A percentile compares a stretch with the other conserved stretches of the same genome.
Evolutionary conservation across 1,139 yeast species (phyloP).

Genomic region (Blastobotrys proliferans): DNA sequence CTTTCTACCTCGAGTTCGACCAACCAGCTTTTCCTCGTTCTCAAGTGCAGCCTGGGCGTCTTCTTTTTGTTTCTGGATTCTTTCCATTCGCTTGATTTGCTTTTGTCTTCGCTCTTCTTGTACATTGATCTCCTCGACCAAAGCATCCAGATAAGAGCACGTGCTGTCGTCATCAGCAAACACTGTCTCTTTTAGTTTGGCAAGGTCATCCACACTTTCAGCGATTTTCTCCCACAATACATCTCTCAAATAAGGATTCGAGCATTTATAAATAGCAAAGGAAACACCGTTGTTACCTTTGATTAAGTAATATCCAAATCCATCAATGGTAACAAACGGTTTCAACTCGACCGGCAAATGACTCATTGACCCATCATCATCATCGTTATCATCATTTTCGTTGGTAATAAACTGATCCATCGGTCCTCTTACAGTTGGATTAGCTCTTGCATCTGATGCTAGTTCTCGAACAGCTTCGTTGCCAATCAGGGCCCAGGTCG

Average conservation of each 20-base stretch:
- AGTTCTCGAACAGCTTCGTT: slow-evolving; percentile 1
- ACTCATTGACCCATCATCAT: slow-evolving; percentile 9
- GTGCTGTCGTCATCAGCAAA: slow-evolving; percentile 18
- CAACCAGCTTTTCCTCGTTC: neutral
- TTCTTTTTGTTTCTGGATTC: slow-evolving; percentile 20
- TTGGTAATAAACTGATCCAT: slow-evolving; percentile 13
- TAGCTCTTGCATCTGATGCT: slow-evolving; percentile 1
- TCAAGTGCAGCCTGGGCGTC: slow-evolving; percentile 14
- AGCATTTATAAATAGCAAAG: slow-evolving; percentile 34
- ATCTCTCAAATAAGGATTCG: slow-evolving; percentile 29
- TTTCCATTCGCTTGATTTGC: slow-evolving; percentile 25
- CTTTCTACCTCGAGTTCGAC: slow-evolving; percentile 20
- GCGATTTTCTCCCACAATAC: slow-evolving; percentile 37
- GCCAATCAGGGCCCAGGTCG: slow-evolving; percentile 7
- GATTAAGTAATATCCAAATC: slow-evolving; percentile 29
- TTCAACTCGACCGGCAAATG: slow-evolving; percentile 10
- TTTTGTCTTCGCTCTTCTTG: slow-evolving; percentile 27
- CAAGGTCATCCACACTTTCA: slow-evolving; percentile 27
- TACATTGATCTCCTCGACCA: slow-evolving; percentile 26
- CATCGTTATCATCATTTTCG: slow-evolving; percentile 15
- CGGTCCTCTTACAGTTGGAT: slow-evolving; percentile 15
- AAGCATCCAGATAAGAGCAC: slow-evolving; percentile 19
- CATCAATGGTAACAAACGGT: slow-evolving; percentile 29
- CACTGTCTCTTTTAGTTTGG: slow-evolving; percentile 18
- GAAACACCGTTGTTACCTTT: slow-evolving; percentile 28